phyloP scores from a whole-genome alignment of 805 yeast species.

The Wickerhamiella alocasiicola region DNA sequence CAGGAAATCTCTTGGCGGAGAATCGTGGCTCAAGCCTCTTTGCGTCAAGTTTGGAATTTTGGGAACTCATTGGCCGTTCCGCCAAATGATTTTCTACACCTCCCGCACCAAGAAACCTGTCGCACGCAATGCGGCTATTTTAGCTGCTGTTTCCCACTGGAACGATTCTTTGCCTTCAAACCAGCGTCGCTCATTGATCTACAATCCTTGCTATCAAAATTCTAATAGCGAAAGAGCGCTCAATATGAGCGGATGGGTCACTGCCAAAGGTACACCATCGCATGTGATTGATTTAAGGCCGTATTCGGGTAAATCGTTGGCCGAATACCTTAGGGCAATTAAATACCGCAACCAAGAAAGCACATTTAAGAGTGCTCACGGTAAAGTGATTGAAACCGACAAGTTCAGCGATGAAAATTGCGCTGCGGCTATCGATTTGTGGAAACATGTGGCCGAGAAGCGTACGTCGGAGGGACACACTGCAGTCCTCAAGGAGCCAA shows the following conservation, averaged over 20 bases:
- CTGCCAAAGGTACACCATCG: constrained; percentile 29
- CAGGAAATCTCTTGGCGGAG: constrained; percentile 24
- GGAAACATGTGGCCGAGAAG: constrained; percentile 32
- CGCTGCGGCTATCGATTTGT: constrained; percentile 26
- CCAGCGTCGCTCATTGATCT: constrained; percentile 28
- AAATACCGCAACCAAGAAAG: constrained; percentile 32
- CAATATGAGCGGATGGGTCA: constrained; percentile 31
- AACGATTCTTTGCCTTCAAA: constrained; percentile 23
- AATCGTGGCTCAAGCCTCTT: constrained; percentile 26
- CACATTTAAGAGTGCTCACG: constrained; percentile 28
- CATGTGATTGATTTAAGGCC: constrained; percentile 34
- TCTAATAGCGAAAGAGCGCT: constrained; percentile 24
- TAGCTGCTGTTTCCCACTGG: constrained; percentile 31
- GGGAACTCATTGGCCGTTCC: constrained; percentile 37
- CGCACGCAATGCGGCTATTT: constrained; percentile 33
- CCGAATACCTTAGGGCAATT: constrained; percentile 32
- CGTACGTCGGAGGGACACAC: constrained; percentile 30
- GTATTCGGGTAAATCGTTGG: constrained; percentile 24
- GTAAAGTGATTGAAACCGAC: constrained; percentile 28
- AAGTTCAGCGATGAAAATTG: constrained; percentile 29
- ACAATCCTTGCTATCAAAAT: constrained; percentile 30
- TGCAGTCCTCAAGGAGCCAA: constrained; percentile 30
- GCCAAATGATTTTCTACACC: constrained; percentile 31
- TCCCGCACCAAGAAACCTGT: constrained; percentile 31
- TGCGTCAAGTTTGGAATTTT: constrained; percentile 32